Evolutionary conservation across 192 early-diverging fungal genomes (phyloP), one percentile per base, ranked within the genome.

Genomic region (Podila horticola): DNA sequence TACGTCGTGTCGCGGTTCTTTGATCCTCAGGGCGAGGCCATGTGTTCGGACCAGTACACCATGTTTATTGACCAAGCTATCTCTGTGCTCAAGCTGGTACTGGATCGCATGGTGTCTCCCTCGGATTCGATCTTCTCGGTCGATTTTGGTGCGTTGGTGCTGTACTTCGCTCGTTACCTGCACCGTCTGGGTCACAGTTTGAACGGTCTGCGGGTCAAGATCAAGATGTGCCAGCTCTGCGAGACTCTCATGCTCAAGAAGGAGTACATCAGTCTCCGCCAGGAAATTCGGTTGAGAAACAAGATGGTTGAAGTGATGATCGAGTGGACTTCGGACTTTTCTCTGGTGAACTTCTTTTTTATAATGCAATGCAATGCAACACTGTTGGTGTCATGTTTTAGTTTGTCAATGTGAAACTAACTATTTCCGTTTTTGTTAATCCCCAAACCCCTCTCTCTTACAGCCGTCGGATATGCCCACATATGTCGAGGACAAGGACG

Each of bases 1-100:
- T 76, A 64, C 11, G 86, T 91, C 24, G 88, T 92, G 26, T 74
- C 71, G 0, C 79, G 83, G 33, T 90, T 93, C 71, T 93, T 94
- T 79, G 88, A 90, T 65, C 22, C 72, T 8, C 77, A 88, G 24
- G 85, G 90, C 2, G 91, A 93, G 36, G 86, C 86, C 10, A 74
- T 85, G 26, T 84, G 83, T 41, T 87, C 83, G 24, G 84, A 85
- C 5, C 88, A 85, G 59, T 84, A 93, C 67, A 94, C 93, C 3
- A 84, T 95, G 41, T 93, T 91, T 83, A 86, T 95, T 13, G 93
- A 94, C 69, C 89, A 92, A 52, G 90, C 90, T 28, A 94, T 95
- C 33, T 86, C 86, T 29, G 91, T 95, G 0, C 82, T 94, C 22
- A 95, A 92, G 48, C 60, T 94, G 51, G 88, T 93, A 9, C 62